Percentiles rank a stretch among this genome's conserved stretches.
Evolutionary conservation across 2,329 filamentous ascomycete genomes (phyloP).

Genomic region (Phaeomoniella chlamydospora): DNA sequence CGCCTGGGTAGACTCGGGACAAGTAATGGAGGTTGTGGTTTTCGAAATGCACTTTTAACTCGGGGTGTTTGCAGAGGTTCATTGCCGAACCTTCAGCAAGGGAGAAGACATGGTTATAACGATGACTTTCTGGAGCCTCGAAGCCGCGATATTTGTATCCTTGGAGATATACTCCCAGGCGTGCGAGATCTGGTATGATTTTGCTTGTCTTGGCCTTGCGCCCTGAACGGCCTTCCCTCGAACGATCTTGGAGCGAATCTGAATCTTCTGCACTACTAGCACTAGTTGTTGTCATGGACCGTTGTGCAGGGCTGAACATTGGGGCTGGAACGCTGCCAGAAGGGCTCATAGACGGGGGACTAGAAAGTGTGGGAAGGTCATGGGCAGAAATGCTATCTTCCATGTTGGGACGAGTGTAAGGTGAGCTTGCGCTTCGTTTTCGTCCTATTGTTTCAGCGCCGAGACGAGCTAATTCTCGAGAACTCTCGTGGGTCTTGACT

Average conservation of each 20-base stretch:
- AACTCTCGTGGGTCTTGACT: constrained; percentile 65
- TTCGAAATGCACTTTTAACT: constrained; percentile 64
- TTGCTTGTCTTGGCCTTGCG: constrained; percentile 59
- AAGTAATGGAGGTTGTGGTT: constrained; percentile 83
- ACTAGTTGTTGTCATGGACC: constrained; percentile 39
- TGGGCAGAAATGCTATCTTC: constrained; percentile 42
- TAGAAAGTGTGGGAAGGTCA: constrained; percentile 33
- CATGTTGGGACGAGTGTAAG: constrained; percentile 49
- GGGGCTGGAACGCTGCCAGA: constrained; percentile 28
- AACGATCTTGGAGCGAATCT: constrained; percentile 42
- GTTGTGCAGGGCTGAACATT: constrained; percentile 34
- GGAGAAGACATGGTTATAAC: constrained; percentile 89
- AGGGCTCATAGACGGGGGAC: constrained; percentile 37
- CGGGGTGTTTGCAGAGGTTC: constrained; percentile 59
- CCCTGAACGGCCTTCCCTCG: constrained; percentile 34
- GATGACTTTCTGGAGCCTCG: constrained; percentile 60
- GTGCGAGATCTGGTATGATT: constrained; percentile 69
- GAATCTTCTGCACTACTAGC: constrained; percentile 59
- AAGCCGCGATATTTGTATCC: constrained; percentile 78
- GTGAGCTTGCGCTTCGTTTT: constrained; percentile 62
- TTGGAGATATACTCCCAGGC: constrained; percentile 66
- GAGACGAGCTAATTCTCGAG: constrained; percentile 29
- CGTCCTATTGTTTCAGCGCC: constrained; percentile 26
- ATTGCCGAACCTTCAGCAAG: constrained; percentile 84
- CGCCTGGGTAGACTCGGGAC: constrained; percentile 88